Base-by-base conservation (phyloP, 2,329 filamentous ascomycete genomes). In the Penicillium oxalicum region DNA sequence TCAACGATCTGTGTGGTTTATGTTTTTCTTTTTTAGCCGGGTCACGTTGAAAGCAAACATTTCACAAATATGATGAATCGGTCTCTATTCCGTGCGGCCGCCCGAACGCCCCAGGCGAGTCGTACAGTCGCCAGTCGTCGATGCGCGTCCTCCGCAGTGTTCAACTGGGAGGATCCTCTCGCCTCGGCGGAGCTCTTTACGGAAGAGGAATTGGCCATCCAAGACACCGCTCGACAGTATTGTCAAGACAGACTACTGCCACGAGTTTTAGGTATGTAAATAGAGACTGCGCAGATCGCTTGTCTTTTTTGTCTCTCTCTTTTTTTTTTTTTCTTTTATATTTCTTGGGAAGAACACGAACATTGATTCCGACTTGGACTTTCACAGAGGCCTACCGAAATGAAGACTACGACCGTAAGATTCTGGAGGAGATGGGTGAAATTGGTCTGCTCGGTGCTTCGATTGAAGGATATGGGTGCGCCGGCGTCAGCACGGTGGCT, bases 161-260 rank as follows among this genome's bases (percentile, higher is more conserved):
- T 96, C 69, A 83, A 95, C 68, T 98, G 93, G 91, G 81, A 93
- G 67, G 93, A 98, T 65, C 91, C 93, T 18, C 76, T 98, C 50
- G 79, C 78, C 26, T 77, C 84, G 33, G 83, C 82, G 61, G 86
- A 82, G 62, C 73, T 95, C 39, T 80, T 90, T 62, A 95, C 90
- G 1, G 88, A 95, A 57, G 93, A 98, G 51, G 93, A 98, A 70
- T 67, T 88, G 56, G 89, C 91, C 11, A 91, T 98, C 57, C 79
- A 86, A 37, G 89, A 96, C 61, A 95, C 89, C 5, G 91, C 91
- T 32, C 87, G 95, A 70, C 81, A 88, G 52, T 98, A 97, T 65
- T 97, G 91, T 67, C 91, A 97, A 70, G 91, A 97, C 67, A 81
- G 82, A 51, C 77, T 98, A 73, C 75, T 87, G 37, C 93, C 93